Evolutionary conservation across 2,329 filamentous ascomycete genomes (phyloP).

Genomic region (Aureobasidium melanogenum): DNA sequence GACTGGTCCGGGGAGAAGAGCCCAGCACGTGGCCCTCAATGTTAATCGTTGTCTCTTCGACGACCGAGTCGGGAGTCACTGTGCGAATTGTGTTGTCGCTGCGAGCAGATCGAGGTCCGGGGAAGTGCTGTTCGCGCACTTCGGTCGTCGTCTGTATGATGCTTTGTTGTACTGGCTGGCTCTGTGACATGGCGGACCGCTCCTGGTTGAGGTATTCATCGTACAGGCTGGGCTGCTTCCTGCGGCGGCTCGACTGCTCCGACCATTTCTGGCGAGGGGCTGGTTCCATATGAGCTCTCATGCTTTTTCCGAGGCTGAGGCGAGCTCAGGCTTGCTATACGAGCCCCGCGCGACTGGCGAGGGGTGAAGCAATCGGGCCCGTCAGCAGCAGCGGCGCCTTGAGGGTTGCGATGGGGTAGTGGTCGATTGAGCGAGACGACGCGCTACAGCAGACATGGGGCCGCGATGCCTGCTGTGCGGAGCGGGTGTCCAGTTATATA

Average conservation of each 20-base stretch:
- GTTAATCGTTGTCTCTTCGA: conserved; percentile 9
- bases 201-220: conserved; percentile 25
- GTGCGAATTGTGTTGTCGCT: conserved; percentile 45
- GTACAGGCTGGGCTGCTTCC: conserved; percentile 24
- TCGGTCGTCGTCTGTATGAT: not conserved
- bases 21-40: conserved; percentile 8
- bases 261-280: conserved; percentile 17
- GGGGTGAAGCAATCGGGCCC: not conserved
- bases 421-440: conserved; percentile 4
- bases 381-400: not conserved
- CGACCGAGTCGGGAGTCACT: conserved; percentile 52
- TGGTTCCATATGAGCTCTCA: conserved; percentile 5
- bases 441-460: conserved; percentile 13
- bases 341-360: not conserved
- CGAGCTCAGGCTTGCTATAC: not conserved
- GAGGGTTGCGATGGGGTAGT: not conserved
- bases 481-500: not conserved
- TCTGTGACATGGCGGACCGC: conserved; percentile 13
- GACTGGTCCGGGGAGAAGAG: conserved; percentile 7
- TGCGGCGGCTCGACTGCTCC: conserved; percentile 9
- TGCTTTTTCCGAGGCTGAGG: not conserved
- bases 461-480: conserved; percentile 11
- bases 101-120: conserved; percentile 1
- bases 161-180: not conserved
- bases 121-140: not conserved